Evolutionary conservation across 179 eudicot species (phyloP), one percentile per base, ranked within the genome.

Genomic region (Nepenthes alata): DNA sequence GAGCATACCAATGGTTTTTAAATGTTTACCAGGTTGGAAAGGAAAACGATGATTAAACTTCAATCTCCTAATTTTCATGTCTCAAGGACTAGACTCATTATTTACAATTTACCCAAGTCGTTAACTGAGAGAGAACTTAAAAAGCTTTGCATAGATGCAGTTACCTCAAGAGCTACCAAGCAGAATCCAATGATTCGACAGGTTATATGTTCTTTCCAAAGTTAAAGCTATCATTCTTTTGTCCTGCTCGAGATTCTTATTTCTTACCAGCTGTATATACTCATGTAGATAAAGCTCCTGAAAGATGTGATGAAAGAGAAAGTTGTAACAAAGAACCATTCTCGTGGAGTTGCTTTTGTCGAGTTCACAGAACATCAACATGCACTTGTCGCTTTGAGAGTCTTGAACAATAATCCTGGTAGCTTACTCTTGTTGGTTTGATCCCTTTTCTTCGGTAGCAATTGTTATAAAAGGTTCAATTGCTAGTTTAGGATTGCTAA

Each of bases 381-480:
- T 82, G 98, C 98, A 37, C 95, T 93, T 52, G 93, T 93, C 62
- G 85, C 96, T 60, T 72, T 89, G 60, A 81, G 98, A 77, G 98
- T 85, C 77, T 94, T 93, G 12, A 93, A 93, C 67, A 93, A 93
- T 65, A 93, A 89, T 80, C 98, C 98, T 53, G 98, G 98, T 85
- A 78, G 66, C 25, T 4, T 41, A 41, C 8, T 41, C 25, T 52
- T 52, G 52, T 14, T 2, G 4, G 13, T 5, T 52, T 52, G 34
- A 52, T 14, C 55, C 13, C 25, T 52, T 52, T 52, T 52, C 3
- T n/a, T 52, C 55, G 2, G 13, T 52, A 25, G 6, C n/a, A 52
- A 11, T 15, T 13, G 6, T 5, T 14, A 11, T 14, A 3, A 11
- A 52, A 11, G n/a, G 6, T 2, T n/a, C 7, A 14, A 52, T 52